Percentiles rank a stretch among this genome's conserved stretches.
Evolutionary conservation across 805 yeast species (phyloP).

Genomic region (Kodamaea jinghongensis): DNA sequence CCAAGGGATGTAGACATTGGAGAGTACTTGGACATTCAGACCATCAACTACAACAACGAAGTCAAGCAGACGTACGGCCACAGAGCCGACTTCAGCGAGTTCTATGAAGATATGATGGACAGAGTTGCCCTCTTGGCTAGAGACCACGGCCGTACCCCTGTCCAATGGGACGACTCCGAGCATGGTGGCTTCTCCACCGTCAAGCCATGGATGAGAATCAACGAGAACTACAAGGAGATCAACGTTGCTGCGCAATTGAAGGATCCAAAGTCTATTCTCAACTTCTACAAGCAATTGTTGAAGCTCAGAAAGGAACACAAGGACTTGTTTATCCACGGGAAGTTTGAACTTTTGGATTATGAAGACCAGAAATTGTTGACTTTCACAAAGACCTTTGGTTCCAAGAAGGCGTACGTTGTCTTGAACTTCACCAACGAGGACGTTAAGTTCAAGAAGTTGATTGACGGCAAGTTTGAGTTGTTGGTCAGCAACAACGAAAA

Average conservation of each 20-base stretch:
- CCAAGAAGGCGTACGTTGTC: constrained; percentile 21
- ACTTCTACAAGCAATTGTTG: constrained; percentile 45
- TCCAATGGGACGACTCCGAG: constrained; percentile 47
- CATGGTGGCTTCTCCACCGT: constrained; percentile 48
- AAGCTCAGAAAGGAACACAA: constrained; percentile 42
- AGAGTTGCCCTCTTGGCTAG: constrained; percentile 42
- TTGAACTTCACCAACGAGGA: constrained; percentile 22
- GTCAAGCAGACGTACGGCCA: constrained; percentile 25
- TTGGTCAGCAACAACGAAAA: constrained; percentile 9
- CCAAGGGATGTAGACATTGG: constrained; percentile 44
- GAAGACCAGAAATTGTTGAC: constrained; percentile 42
- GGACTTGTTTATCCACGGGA: constrained; percentile 47
- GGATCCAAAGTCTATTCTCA: constrained; percentile 45
- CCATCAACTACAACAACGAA: constrained; percentile 39
- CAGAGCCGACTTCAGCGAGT: constrained; percentile 17
- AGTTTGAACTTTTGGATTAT: constrained; percentile 42
- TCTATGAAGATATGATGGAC: constrained; percentile 26
- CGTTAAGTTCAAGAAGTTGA: constrained; percentile 10
- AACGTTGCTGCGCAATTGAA: constrained; percentile 47
- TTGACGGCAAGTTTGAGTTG: constrained; percentile 12
- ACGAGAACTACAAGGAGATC: constrained; percentile 47
- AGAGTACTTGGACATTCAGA: constrained; percentile 51
- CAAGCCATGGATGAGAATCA: constrained; percentile 52
- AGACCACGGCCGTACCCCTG: constrained; percentile 55
- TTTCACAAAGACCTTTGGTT: constrained; percentile 35